Percentiles rank a stretch among this genome's conserved stretches.
These are phyloP conservation scores for Wickerhamomyces bisporus DNA, from an alignment of 805 yeast species.

Conservation along the genomic window DNA sequence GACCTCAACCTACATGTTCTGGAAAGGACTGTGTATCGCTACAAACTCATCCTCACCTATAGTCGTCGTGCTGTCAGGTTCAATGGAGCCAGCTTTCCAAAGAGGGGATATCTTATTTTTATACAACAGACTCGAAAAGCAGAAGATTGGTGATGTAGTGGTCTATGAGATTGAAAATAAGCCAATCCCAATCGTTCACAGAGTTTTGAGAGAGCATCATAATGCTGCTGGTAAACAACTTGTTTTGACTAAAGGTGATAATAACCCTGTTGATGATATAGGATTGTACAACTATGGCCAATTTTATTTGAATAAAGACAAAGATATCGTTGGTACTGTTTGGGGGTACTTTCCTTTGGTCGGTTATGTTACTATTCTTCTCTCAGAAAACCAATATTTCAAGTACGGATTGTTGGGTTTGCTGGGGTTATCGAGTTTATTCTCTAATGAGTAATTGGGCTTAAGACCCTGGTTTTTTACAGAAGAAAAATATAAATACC, in stretches of 20 bases:
- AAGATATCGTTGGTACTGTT: conserved; percentile 87
- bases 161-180: conserved; percentile 81
- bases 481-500: too few species aligned
- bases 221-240: conserved; percentile 46
- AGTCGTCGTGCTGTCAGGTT: conserved; percentile 95
- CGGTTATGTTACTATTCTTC: conserved; percentile 87
- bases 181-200: conserved; percentile 92
- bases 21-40: conserved; percentile 75
- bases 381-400: conserved; percentile 83
- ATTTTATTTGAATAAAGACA: conserved; percentile 66
- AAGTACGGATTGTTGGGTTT: conserved; percentile 73
- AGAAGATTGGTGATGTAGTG: conserved; percentile 86
- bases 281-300: conserved; percentile 76
- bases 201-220: conserved; percentile 85
- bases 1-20: conserved; percentile 85
- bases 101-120: conserved; percentile 90
- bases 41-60: conserved; percentile 88
- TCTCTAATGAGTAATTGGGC: conserved; percentile 52
- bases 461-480: too few species aligned
- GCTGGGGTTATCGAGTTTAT: conserved; percentile 63
- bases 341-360: conserved; percentile 84
- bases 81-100: conserved; percentile 99
- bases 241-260: conserved; percentile 92
- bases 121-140: conserved; percentile 73
- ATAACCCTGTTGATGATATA: conserved; percentile 87